Evolutionary conservation across 139 green algal genomes (phyloP), one percentile per base, ranked within the genome.

Genomic region (Coelastrella sp.): DNA sequence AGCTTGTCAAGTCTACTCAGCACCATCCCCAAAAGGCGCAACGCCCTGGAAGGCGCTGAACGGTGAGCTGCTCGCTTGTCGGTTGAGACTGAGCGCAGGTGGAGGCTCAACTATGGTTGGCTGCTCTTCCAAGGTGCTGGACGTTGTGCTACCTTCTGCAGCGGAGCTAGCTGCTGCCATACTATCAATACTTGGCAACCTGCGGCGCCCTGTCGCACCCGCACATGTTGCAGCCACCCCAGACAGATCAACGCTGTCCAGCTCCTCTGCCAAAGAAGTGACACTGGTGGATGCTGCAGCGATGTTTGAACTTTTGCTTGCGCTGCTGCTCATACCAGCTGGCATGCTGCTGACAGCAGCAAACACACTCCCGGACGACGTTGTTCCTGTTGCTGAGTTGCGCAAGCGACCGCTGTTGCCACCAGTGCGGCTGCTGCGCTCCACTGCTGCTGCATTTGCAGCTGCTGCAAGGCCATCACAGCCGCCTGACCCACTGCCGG

Each of bases 161-260:
- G 73, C 85, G 8, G 56, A 76, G 85, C 25, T 65, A 6, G 85
- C 74, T 7, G 19, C 20, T 11, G 85, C 70, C 85, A 84, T 84
- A 14, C 85, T 90, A 8, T 22, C 73, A 19, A 78, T 90, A 78
- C 73, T 61, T 8, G 58, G 56, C 56, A 73, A n/a, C 7, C 24
- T 59, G 20, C 84, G 11, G 56, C 15, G 78, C 78, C 22, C 10
- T 9, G 15, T 22, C 58, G 8, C 57, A 19, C 19, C 70, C 8
- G 85, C 85, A 12, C 14, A n/a, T 63, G 85, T n/a, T 61, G 24
- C 74, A 35, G 19, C 59, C 25, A 19, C 25, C 6, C 73, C 85
- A 78, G 85, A 84, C 56, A 90, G 15, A 19, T 90, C 85, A 22
- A 90, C 65, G 59, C 73, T 90, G 35, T 90, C 85, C n/a, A 90